phyloP scores from a whole-genome alignment of 495 filamentous ascomycete species.

The Aspergillus carlsbadensis region DNA sequence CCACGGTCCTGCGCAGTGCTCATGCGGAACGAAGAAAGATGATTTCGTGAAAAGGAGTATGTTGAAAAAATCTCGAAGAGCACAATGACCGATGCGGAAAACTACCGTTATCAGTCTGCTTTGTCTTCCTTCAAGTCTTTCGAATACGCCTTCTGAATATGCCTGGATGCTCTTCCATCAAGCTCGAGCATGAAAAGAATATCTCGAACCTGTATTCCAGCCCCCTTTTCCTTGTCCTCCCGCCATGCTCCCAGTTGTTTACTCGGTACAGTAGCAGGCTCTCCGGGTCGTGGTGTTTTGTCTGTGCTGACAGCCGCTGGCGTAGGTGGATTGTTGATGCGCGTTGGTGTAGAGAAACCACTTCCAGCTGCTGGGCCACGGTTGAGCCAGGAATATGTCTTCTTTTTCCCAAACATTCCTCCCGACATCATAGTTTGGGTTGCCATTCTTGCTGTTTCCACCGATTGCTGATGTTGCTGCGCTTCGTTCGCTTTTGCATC shows the following conservation, averaged over 20 bases:
- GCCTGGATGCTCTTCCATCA: conserved; percentile 44
- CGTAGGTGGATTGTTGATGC: conserved; percentile 33
- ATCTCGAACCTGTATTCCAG: conserved; percentile 49
- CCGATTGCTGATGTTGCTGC: conserved; percentile 50
- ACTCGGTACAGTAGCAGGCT: conserved; percentile 23
- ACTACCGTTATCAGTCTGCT: conserved; percentile 22
- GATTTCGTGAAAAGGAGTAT: not conserved
- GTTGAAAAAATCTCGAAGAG: not conserved
- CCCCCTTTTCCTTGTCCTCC: conserved; percentile 48
- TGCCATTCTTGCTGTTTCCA: conserved; percentile 47
- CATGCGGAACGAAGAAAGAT: conserved; percentile 14
- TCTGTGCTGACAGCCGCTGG: conserved; percentile 31
- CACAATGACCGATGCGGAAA: not conserved
- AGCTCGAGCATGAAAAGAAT: conserved; percentile 51
- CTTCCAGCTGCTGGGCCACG: conserved; percentile 33
- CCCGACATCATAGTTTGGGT: conserved; percentile 45
- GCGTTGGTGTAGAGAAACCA: conserved; percentile 42
- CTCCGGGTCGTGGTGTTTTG: conserved; percentile 30
- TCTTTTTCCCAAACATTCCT: conserved; percentile 45
- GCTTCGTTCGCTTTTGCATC: conserved; percentile 51
- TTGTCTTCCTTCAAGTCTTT: conserved; percentile 47
- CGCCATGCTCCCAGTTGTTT: conserved; percentile 47
- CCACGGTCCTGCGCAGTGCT: conserved; percentile 30
- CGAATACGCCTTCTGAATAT: conserved; percentile 46
- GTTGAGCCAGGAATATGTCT: conserved; percentile 49